phyloP scores from a whole-genome alignment of 192 early-diverging fungal genomes.

The Umbelopsis sp. region DNA sequence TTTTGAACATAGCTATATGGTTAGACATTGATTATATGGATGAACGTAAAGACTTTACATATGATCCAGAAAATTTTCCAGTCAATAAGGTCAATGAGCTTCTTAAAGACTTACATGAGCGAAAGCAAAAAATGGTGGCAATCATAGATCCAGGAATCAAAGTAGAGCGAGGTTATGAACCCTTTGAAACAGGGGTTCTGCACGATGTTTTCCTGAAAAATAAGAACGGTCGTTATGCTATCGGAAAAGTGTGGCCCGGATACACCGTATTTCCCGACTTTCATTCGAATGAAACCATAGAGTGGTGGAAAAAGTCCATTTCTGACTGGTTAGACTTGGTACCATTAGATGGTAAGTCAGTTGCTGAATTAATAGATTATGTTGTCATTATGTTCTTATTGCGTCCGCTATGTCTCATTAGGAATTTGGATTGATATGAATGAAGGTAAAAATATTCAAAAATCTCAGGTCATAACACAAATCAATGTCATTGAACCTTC shows the following conservation, averaged over 20 bases:
- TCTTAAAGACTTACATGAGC: conserved; percentile 43
- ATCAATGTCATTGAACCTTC: neutral
- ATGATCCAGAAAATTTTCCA: conserved; percentile 58
- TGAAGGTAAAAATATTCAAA: conserved; percentile 36
- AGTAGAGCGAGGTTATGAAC: conserved; percentile 44
- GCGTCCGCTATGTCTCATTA: neutral
- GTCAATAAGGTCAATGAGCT: conserved; percentile 47
- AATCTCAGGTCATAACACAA: neutral
- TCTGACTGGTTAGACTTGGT: conserved; percentile 29
- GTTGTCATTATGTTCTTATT: neutral
- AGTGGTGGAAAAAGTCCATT: conserved; percentile 54
- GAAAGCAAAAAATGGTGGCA: conserved; percentile 57
- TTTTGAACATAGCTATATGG: conserved; percentile 3
- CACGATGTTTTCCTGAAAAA: conserved; percentile 60
- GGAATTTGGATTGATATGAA: conserved; percentile 75
- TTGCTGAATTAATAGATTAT: neutral
- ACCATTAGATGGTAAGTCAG: conserved; percentile 24
- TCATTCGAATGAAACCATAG: conserved; percentile 47
- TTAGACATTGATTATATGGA: conserved; percentile 74
- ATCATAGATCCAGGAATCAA: conserved; percentile 71
- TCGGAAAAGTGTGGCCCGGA: conserved; percentile 43
- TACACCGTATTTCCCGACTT: conserved; percentile 69
- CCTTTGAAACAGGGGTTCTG: conserved; percentile 53
- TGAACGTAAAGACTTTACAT: conserved; percentile 60
- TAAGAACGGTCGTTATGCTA: conserved; percentile 8